Conservation (phyloP, 306 rosid species). For the Senna siamea region DNA sequence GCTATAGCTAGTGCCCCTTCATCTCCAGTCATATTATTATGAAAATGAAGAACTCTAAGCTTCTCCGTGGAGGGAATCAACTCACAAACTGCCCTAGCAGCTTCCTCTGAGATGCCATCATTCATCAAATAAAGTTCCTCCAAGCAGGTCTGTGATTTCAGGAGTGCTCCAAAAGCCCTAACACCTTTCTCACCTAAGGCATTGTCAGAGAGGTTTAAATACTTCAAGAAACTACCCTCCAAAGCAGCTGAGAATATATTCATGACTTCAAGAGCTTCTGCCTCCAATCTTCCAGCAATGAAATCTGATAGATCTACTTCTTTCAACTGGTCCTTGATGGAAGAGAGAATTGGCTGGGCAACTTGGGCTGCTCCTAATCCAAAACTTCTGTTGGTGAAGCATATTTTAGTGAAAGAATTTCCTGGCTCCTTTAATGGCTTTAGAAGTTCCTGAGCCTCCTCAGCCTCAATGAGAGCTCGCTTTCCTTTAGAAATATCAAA, state of each 20-base stretch:
- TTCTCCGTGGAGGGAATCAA: constrained; percentile 71
- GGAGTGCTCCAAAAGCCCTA: constrained; percentile 67
- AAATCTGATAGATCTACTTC: constrained; percentile 72
- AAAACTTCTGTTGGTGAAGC: constrained; percentile 91
- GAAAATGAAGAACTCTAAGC: constrained; percentile 67
- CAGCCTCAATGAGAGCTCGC: constrained; percentile 77
- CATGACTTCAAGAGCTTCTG: constrained; percentile 70
- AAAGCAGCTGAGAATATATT: constrained; percentile 62
- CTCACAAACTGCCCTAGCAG: constrained; percentile 67
- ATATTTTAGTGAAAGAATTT: constrained; percentile 82
- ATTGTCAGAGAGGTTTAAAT: constrained; percentile 64
- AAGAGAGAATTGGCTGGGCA: constrained; percentile 59
- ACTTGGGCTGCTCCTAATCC: constrained; percentile 63
- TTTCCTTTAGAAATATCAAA: constrained; percentile 83
- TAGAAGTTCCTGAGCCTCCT: constrained; percentile 78
- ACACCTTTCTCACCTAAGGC: constrained; percentile 79
- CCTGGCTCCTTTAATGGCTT: constrained; percentile 69
- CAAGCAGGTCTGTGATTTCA: constrained; percentile 64
- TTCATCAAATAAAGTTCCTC: constrained; percentile 71
- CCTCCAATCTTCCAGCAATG: constrained; percentile 70
- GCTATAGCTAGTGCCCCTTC: constrained; percentile 69
- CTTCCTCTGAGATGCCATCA: constrained; percentile 73
- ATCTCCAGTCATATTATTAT: constrained; percentile 73
- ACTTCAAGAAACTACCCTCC: constrained; percentile 59
- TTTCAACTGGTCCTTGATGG: constrained; percentile 65